Evolutionary conservation across 352 stramenopile genomes (phyloP).

Genomic region (Aphanomyces invadans): DNA sequence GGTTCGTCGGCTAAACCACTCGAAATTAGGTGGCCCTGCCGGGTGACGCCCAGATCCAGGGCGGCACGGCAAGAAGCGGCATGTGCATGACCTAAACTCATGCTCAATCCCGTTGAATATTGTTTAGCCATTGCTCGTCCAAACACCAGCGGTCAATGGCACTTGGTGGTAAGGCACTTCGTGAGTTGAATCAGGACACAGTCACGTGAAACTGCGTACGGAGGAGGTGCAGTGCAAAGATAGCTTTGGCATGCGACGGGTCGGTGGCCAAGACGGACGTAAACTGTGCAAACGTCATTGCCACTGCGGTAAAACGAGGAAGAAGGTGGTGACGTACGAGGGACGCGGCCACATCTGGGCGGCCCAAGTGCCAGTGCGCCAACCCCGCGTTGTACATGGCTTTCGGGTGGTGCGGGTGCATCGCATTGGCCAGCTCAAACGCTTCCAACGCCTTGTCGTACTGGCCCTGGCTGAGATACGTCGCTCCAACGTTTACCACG

Average conservation of each 20-base stretch:
- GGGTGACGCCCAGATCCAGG: too few relatives aligned
- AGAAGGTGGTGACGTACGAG: not conserved
- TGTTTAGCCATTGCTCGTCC: not conserved
- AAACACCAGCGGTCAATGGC: not conserved
- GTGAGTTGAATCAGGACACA: too few relatives aligned
- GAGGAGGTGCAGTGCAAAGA: slow-evolving; percentile 22
- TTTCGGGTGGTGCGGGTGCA: not conserved
- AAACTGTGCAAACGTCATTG: too few relatives aligned
- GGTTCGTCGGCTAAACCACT: too few relatives aligned
- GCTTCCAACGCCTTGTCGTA: slow-evolving; percentile 7
- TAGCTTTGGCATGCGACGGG: slow-evolving; percentile 9
- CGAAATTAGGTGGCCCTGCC: too few relatives aligned
- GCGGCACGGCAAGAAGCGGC: too few relatives aligned
- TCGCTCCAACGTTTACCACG: slow-evolving; percentile 5
- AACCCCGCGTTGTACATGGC: slow-evolving; percentile 15
- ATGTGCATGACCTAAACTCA: too few relatives aligned
- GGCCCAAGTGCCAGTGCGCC: slow-evolving; percentile 10
- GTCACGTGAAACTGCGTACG: not conserved
- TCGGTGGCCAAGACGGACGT: not conserved
- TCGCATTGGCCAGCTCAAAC: not conserved
- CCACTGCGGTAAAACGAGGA: not conserved
- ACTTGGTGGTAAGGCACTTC: too few relatives aligned
- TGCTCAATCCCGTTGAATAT: too few relatives aligned
- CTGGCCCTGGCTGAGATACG: slow-evolving; percentile 11
- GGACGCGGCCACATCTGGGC: not conserved